Conservation (phyloP, 192 early-diverging fungal species). For the Linnemannia schmuckeri region DNA sequence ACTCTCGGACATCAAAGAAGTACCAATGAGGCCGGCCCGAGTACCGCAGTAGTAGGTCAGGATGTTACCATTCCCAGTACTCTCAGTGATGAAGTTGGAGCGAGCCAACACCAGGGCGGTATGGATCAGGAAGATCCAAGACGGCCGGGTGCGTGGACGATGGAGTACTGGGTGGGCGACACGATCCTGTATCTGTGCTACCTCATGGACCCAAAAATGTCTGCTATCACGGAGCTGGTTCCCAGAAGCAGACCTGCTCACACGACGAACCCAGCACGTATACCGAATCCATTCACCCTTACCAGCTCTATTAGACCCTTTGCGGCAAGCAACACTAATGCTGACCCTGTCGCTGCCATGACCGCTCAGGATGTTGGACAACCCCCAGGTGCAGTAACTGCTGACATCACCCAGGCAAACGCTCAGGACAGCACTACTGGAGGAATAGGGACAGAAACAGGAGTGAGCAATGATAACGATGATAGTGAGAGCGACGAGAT, state of each 20-base stretch:
- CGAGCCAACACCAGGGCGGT: background rate
- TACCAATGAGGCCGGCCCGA: background rate
- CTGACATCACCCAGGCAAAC: background rate
- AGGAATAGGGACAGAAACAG: background rate
- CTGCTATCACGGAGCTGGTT: constrained; percentile 16
- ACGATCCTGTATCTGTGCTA: constrained; percentile 41
- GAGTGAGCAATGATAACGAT: background rate
- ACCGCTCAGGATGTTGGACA: background rate
- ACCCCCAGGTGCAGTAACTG: background rate
- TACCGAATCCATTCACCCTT: background rate
- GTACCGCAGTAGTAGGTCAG: background rate
- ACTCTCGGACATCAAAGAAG: background rate
- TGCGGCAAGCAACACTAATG: background rate
- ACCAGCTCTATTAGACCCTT: background rate
- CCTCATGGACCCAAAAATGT: constrained; percentile 45
- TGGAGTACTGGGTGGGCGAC: constrained; percentile 49
- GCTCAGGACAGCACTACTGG: background rate
- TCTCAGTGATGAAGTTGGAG: background rate
- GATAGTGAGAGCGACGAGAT: background rate
- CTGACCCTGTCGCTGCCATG: background rate
- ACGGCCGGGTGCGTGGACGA: constrained; percentile 28
- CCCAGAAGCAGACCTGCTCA: background rate
- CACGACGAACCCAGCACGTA: background rate
- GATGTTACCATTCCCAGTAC: background rate
- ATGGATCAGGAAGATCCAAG: background rate